Percentiles rank a stretch among this genome's conserved stretches.
Evolutionary conservation across 768 basidiomycete genomes (phyloP).

Genomic region (Macrolepiota fuliginosa): DNA sequence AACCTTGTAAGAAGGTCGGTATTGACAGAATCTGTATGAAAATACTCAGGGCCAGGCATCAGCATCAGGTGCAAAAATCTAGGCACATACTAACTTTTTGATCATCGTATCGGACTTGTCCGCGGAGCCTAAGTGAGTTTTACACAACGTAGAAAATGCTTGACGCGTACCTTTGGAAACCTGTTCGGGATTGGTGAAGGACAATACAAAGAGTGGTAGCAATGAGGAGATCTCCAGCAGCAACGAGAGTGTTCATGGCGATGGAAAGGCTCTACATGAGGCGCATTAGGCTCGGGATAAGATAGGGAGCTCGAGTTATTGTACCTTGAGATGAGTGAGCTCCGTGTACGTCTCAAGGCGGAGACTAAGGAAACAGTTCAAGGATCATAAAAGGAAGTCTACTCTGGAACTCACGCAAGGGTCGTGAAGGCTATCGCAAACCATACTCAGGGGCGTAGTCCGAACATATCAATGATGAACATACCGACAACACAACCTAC

Average conservation of each 20-base stretch:
- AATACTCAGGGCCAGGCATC: background rate
- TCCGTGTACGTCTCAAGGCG: conserved; percentile 31
- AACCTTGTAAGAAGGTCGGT: conserved; percentile 37
- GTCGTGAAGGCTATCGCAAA: conserved; percentile 6
- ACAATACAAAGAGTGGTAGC: conserved; percentile 38
- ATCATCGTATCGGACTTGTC: conserved; percentile 45
- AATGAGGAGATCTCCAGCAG: conserved; percentile 46
- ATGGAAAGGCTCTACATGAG: conserved; percentile 34
- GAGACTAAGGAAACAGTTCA: conserved; percentile 19
- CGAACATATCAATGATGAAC: conserved; percentile 10
- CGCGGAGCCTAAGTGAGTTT: conserved; percentile 1
- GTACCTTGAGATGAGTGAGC: conserved; percentile 34
- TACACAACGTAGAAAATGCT: background rate
- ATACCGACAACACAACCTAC: conserved; percentile 30
- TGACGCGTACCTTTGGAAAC: conserved; percentile 38
- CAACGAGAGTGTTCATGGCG: conserved; percentile 41
- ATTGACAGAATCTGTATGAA: conserved; percentile 40
- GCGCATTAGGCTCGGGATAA: background rate
- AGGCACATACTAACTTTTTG: conserved; percentile 35
- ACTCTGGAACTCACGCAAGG: conserved; percentile 9
- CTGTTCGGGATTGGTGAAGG: conserved; percentile 43
- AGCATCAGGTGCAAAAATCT: background rate
- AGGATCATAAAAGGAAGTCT: background rate
- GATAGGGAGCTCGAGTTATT: background rate
- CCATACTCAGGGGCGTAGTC: background rate